Base-by-base conservation (phyloP, 768 basidiomycete genomes). In the Termitomyces sp. region DNA sequence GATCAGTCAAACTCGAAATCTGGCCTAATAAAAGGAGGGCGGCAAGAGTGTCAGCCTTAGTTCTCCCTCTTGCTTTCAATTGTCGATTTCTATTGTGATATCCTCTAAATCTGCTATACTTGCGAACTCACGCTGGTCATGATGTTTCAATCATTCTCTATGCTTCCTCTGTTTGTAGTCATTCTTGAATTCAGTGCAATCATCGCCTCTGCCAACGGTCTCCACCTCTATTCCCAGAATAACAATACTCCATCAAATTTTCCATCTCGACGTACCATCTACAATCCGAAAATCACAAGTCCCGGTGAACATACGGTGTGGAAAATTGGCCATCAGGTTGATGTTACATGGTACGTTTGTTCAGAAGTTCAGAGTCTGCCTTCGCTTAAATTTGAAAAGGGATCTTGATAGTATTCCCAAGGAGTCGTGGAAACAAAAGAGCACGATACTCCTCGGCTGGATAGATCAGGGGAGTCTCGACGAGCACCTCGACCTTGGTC, bases 401-500 rank as follows among this genome's bases (percentile, higher is more conserved):
- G 72, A 80, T 60, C 70, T 74, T 33, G 63, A 64, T 55, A 66
- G 69, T 61, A 68, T 74, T 51, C 74, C 74, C 14, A 50, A 68
- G 55, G 62, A 70, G 48, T 60, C 67, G 18, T 69, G 75, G 50
- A 78, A 79, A 57, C 64, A 68, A 5, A 67, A 65, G n/a, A 80
- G 80, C 59, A 78, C 63, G 58, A 56, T 84, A 18, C 56, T 79
- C 12, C 70, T 84, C n/a, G 83, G 82, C 1, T 74, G 74, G 63
- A 35, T 77, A 16, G 66, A 73, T 16, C 53, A 67, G 38, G 74
- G 71, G 40, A 77, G 70, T 49, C 59, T 65, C 36, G 73, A 75
- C 64, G 79, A 82, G 61, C 79, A 83, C 64, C 75, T 84, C 3
- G 74, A 81, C 62, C 55, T 76, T 28, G 71, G 82, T 84, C 61